These are phyloP conservation scores for Coleophoma cylindrospora DNA, from an alignment of 2,329 filamentous ascomycete genomes.

Conservation along the genomic window DNA sequence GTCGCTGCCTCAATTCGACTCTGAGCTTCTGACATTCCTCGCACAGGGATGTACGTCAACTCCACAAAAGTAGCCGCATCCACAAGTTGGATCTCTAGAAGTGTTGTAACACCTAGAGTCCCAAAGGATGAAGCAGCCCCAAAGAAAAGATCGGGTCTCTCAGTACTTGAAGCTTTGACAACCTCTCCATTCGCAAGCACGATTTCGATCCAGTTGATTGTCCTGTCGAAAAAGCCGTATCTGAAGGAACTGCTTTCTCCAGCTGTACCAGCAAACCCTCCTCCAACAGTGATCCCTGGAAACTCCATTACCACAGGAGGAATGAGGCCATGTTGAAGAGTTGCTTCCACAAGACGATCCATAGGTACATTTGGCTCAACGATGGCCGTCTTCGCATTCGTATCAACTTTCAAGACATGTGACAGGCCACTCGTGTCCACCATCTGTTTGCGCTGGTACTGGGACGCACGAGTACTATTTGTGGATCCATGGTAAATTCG, in stretches of 20 bases:
- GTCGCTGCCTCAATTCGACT: constrained; percentile 28
- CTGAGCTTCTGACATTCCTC: constrained; percentile 35
- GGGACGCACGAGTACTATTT: constrained; percentile 39
- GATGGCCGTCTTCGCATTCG: constrained; percentile 34
- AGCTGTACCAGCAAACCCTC: constrained; percentile 59
- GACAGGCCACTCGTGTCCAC: constrained; percentile 43
- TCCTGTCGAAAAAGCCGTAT: constrained; percentile 61
- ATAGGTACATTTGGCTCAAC: constrained; percentile 68
- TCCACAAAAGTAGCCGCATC: constrained; percentile 48
- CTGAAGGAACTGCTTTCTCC: constrained; percentile 63
- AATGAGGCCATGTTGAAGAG: constrained; percentile 47
- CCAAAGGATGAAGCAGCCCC: constrained; percentile 55
- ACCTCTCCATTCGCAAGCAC: constrained; percentile 53
- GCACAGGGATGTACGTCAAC: constrained; percentile 44
- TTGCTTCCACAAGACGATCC: constrained; percentile 55
- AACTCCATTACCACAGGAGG: constrained; percentile 67
- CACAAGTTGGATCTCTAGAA: constrained; percentile 52
- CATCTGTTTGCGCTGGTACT: constrained; percentile 16
- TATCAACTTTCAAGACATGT: constrained; percentile 38
- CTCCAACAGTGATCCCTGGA: constrained; percentile 62
- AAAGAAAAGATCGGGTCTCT: constrained; percentile 50
- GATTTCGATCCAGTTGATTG: constrained; percentile 56
- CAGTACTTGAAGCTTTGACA: constrained; percentile 37
- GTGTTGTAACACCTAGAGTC: constrained; percentile 53
- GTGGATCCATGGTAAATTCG: constrained; percentile 52